phyloP scores from a whole-genome alignment of 2,329 filamentous ascomycete species.

The Exophiala lecanii-corni region DNA sequence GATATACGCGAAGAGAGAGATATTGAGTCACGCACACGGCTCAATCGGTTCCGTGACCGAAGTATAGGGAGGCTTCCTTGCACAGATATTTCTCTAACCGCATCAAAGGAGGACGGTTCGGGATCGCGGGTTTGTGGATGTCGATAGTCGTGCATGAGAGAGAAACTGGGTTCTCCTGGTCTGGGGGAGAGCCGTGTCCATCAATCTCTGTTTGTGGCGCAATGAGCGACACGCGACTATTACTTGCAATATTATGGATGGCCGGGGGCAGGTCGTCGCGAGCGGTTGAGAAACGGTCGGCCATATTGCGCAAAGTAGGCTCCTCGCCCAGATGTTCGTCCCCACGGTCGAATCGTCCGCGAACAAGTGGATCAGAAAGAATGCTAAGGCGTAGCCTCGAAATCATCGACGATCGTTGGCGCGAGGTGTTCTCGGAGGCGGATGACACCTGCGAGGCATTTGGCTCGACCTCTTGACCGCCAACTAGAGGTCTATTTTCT shows the following conservation, averaged over 20 bases:
- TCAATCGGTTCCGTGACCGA: constrained; percentile 32
- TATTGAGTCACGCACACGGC: constrained; percentile 41
- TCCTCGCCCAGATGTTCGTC: constrained; percentile 44
- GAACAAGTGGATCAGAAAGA: constrained; percentile 43
- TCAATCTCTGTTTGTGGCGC: too few species aligned
- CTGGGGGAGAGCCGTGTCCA: too few species aligned
- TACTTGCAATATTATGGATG: neutral
- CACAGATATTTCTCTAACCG: constrained; percentile 23
- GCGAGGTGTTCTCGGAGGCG: constrained; percentile 30
- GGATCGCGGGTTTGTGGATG: too few species aligned
- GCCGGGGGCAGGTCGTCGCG: too few species aligned
- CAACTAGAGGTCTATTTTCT: constrained; percentile 34
- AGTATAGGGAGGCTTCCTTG: constrained; percentile 25
- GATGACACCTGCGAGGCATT: constrained; percentile 26
- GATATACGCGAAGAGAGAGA: constrained; percentile 37
- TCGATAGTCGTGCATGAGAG: too few species aligned
- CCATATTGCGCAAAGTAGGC: constrained; percentile 34
- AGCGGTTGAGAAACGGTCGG: neutral
- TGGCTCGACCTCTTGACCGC: constrained; percentile 28
- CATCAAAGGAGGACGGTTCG: constrained; percentile 13
- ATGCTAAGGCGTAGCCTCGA: constrained; percentile 45
- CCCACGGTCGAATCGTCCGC: constrained; percentile 41
- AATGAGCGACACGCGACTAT: constrained; percentile 28
- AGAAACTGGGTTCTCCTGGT: too few species aligned
- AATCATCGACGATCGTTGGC: constrained; percentile 44